A percentile compares a stretch with the other conserved stretches of the same genome.
These are phyloP conservation scores for Metarhizium album DNA, from an alignment of 2,329 filamentous ascomycete species.

Conservation along the genomic window DNA sequence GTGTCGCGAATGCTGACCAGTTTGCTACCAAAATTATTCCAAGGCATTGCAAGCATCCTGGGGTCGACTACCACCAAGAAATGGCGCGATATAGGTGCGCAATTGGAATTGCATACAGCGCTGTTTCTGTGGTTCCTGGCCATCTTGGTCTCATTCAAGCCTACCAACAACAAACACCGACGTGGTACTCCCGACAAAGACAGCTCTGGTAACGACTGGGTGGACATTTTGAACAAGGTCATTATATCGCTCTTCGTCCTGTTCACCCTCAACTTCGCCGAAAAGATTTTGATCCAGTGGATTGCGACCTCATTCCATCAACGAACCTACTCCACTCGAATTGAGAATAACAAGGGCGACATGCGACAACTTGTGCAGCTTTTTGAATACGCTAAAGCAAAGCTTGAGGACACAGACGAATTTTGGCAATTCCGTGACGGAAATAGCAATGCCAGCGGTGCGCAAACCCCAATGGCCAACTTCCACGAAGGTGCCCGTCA, in stretches of 20 bases:
- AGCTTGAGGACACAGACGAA: conserved; percentile 43
- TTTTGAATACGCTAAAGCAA: conserved; percentile 66
- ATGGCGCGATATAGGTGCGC: conserved; percentile 79
- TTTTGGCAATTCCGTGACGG: conserved; percentile 32
- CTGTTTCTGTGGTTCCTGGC: conserved; percentile 89
- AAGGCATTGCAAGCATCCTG: conserved; percentile 55
- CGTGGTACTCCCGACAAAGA: conserved; percentile 26
- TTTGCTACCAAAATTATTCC: conserved; percentile 36
- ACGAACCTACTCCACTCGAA: conserved; percentile 80
- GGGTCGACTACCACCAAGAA: conserved; percentile 82
- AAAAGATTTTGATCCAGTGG: conserved; percentile 91
- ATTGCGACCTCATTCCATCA: conserved; percentile 90
- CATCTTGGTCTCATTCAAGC: conserved; percentile 74
- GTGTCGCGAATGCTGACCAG: conserved; percentile 48
- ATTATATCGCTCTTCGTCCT: conserved; percentile 78
- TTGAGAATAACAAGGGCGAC: conserved; percentile 86
- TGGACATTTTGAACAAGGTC: conserved; percentile 71
- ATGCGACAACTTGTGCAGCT: conserved; percentile 50
- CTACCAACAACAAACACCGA: conserved; percentile 59
- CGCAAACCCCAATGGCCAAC: conserved; percentile 62
- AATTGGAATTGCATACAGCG: conserved; percentile 75
- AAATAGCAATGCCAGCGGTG: conserved; percentile 39
- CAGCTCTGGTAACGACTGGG: conserved; percentile 53
- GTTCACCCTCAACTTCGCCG: conserved; percentile 67
- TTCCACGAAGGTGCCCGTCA: conserved; percentile 66